A percentile compares a stretch with the other conserved stretches of the same genome.
phyloP scores from a whole-genome alignment of 176 grass and related monocot genomes.

The Thalia dealbata region DNA sequence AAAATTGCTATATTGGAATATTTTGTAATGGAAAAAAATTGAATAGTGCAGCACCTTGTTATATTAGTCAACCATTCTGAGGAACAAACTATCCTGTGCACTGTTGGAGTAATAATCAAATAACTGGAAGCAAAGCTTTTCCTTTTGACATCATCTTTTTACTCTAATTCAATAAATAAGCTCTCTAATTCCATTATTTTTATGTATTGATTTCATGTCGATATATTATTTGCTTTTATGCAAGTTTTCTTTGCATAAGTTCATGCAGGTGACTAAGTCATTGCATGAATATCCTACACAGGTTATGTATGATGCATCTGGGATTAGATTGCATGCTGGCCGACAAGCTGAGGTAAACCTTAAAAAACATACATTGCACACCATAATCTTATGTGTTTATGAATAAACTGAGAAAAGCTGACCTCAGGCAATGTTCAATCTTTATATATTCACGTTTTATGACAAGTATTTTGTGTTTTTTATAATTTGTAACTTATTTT shows the following conservation, averaged over 20 bases:
- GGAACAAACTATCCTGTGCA: background rate
- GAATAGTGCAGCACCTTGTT: background rate
- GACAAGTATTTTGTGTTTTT: background rate
- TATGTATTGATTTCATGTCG: background rate
- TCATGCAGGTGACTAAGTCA: background rate
- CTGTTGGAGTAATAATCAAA: background rate
- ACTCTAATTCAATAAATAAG: background rate
- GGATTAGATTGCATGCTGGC: constrained; percentile 85
- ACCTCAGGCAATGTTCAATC: background rate
- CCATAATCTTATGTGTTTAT: background rate
- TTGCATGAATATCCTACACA: constrained; percentile 21
- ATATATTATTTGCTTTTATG: background rate
- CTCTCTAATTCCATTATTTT: background rate
- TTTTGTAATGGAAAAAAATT: background rate
- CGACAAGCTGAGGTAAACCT: constrained; percentile 84
- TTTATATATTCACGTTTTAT: background rate
- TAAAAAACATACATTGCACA: background rate
- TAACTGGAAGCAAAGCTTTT: background rate
- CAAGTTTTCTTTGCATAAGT: background rate
- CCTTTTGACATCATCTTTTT: background rate
- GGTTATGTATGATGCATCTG: constrained; percentile 99
- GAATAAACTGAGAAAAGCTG: background rate
- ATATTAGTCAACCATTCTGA: background rate
- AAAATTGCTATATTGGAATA: background rate
- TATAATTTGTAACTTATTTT: background rate